Evolutionary conservation across 495 filamentous ascomycete species (phyloP), one percentile per base, ranked within the genome.

Genomic region (Neurospora tetraspora): DNA sequence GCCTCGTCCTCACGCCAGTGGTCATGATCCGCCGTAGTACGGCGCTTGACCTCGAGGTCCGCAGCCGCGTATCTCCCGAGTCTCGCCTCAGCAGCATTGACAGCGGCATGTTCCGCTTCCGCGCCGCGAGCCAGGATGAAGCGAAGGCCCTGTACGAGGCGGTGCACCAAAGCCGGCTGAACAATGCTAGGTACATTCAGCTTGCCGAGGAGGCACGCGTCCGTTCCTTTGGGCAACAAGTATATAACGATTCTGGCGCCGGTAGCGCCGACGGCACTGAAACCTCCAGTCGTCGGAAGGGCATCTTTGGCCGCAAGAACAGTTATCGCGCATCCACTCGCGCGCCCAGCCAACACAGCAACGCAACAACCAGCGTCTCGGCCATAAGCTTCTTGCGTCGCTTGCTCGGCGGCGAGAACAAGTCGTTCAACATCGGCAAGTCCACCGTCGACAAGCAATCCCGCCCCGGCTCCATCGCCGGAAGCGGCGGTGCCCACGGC

Each of bases 11-110:
- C 18, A 97, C 94, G 1, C 96, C 96, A 0, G 82, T 96, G 12
- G 94, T 97, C 16, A 91, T 92, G 75, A 88, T 98, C 59, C 90
- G 95, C 73, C 90, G 93, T 68, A 94, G 94, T 70, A 98, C 92
- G 23, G 94, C 91, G 27, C 86, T 98, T 39, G 96, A 99, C 78
- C 94, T 99, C 69, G 94, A 95, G 69, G 93, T 99, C 76, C 89
- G 92, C 61, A 97, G 94, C 12, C 91, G 90, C 16, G 93, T 90
- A 18, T 89, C 89, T 39, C 93, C 92, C 2, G 88, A 89, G 72
- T 85, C 94, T 40, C 88, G 87, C n/a, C 85, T 89, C 68, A 90
- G 87, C 73, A 93, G 93, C 77, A 89, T 93, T 73, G 93, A 95
- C 86, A 81, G 81, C 6, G 81, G 73, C 45, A 84, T 84, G 78